Evolutionary conservation across 345 rosid genomes (phyloP).

Genomic region (Microthlaspi erraticum): DNA sequence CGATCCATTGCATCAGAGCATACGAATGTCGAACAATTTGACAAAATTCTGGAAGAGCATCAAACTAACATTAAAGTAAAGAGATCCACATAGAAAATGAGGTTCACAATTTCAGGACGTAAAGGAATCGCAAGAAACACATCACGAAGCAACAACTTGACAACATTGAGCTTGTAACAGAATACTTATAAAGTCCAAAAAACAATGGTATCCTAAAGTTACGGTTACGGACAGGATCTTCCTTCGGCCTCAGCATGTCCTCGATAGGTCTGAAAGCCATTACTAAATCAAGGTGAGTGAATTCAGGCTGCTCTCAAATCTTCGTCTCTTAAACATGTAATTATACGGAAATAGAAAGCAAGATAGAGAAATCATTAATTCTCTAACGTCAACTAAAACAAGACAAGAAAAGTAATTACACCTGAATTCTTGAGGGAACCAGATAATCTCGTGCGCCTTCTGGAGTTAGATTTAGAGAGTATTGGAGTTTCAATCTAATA

Average conservation of each 20-base stretch:
- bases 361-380: conserved; percentile 28
- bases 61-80: conserved; percentile 14
- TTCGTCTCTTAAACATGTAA: conserved; percentile 97
- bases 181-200: neutral
- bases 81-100: conserved; percentile 14
- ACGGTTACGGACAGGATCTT: conserved; percentile 90
- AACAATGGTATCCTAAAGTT: conserved; percentile 40
- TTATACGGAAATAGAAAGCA: conserved; percentile 15
- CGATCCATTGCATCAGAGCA: conserved; percentile 83
- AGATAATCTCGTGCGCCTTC: conserved; percentile 97
- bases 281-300: conserved; percentile 98
- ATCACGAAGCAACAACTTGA: conserved; percentile 16
- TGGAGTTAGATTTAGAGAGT: conserved; percentile 94
- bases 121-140: conserved; percentile 7
- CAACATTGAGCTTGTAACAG: conserved; percentile 5
- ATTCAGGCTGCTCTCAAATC: conserved; percentile 99
- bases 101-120: neutral
- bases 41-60: conserved; percentile 7
- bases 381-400: conserved; percentile 4
- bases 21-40: conserved; percentile 45
- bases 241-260: conserved; percentile 89
- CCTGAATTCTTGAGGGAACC: conserved; percentile 99
- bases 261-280: conserved; percentile 88
- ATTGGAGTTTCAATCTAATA: conserved; percentile 98
- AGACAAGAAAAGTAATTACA: conserved; percentile 39